phyloP scores from a whole-genome alignment of 1,139 yeast genomes.

The Hansenula sp. region DNA sequence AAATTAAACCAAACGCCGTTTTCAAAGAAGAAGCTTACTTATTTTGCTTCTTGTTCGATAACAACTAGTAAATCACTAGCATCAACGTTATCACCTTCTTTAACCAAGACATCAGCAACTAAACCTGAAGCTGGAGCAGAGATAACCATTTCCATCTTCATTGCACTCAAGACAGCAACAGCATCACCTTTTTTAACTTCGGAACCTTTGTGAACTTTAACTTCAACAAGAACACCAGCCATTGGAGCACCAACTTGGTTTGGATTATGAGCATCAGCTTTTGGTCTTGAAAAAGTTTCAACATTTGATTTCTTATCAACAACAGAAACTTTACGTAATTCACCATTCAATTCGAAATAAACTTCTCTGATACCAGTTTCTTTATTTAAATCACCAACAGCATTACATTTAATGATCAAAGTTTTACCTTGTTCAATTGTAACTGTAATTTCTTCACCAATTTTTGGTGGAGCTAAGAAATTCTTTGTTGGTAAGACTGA shows the following conservation, averaged over 20 bases:
- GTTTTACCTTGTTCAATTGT: slow-evolving; percentile 95
- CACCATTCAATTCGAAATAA: slow-evolving; percentile 97
- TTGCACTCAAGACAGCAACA: slow-evolving; percentile 89
- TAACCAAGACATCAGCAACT: slow-evolving; percentile 69
- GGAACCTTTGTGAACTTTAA: slow-evolving; percentile 81
- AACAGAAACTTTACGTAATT: slow-evolving; percentile 90
- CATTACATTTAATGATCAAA: slow-evolving; percentile 84
- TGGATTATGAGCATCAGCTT: slow-evolving; percentile 83
- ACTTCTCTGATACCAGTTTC: slow-evolving; percentile 94
- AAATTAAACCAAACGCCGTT: not conserved
- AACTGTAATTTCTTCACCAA: slow-evolving; percentile 85
- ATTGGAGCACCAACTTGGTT: slow-evolving; percentile 98
- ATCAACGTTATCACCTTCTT: slow-evolving; percentile 93
- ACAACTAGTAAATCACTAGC: slow-evolving; percentile 69
- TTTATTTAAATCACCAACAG: slow-evolving; percentile 82
- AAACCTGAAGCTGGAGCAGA: slow-evolving; percentile 87
- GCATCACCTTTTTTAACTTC: slow-evolving; percentile 97
- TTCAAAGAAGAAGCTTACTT: not conserved
- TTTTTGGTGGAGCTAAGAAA: slow-evolving; percentile 80
- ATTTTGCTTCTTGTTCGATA: slow-evolving; percentile 24
- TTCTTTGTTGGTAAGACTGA: slow-evolving; percentile 89
- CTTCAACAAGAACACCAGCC: slow-evolving; percentile 98
- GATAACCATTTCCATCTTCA: slow-evolving; percentile 99
- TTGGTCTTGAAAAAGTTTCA: slow-evolving; percentile 81
- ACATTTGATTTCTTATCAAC: slow-evolving; percentile 84